Evolutionary conservation across 371 early-diverging fungal genomes (phyloP).

Genomic region (Fennellomyces sp.): DNA sequence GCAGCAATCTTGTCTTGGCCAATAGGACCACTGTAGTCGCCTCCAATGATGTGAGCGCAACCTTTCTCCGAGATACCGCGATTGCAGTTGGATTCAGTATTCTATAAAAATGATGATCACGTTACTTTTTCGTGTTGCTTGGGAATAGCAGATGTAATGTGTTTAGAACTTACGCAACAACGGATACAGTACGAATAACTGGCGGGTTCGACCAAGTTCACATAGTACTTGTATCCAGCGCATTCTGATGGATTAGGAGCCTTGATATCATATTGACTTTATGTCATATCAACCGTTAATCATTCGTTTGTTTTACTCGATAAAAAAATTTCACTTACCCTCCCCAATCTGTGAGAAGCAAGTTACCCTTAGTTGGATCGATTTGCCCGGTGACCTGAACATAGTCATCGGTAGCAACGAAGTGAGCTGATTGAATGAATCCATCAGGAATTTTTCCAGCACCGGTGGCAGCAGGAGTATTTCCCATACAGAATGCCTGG

Average conservation of each 20-base stretch:
- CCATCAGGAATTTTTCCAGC: slow-evolving; percentile 47
- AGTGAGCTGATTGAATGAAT: slow-evolving; percentile 57
- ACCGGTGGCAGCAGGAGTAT: slow-evolving; percentile 40
- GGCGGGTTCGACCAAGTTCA: slow-evolving; percentile 59
- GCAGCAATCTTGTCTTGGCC: background rate
- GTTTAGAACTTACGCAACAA: slow-evolving; percentile 51
- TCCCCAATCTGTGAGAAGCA: slow-evolving; percentile 52
- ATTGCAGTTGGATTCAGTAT: slow-evolving; percentile 44
- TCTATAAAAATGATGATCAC: slow-evolving; percentile 18
- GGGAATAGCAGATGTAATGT: background rate
- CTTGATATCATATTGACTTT: slow-evolving; percentile 54
- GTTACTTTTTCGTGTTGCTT: background rate
- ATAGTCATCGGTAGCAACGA: slow-evolving; percentile 38
- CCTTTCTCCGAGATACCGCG: slow-evolving; percentile 54
- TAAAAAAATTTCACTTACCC: slow-evolving; percentile 25
- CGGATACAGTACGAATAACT: slow-evolving; percentile 58
- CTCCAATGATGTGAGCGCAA: slow-evolving; percentile 55
- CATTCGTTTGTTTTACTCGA: background rate
- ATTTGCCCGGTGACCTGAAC: slow-evolving; percentile 54
- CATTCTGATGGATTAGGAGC: slow-evolving; percentile 53
- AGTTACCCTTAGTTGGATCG: slow-evolving; percentile 48
- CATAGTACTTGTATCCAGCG: slow-evolving; percentile 55
- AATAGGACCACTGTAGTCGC: slow-evolving; percentile 53
- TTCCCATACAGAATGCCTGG: slow-evolving; percentile 52
- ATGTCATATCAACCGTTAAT: background rate